Evolutionary conservation across 2,329 filamentous ascomycete species (phyloP), one percentile per base, ranked within the genome.

Genomic region (Pseudogymnoascus sp.): DNA sequence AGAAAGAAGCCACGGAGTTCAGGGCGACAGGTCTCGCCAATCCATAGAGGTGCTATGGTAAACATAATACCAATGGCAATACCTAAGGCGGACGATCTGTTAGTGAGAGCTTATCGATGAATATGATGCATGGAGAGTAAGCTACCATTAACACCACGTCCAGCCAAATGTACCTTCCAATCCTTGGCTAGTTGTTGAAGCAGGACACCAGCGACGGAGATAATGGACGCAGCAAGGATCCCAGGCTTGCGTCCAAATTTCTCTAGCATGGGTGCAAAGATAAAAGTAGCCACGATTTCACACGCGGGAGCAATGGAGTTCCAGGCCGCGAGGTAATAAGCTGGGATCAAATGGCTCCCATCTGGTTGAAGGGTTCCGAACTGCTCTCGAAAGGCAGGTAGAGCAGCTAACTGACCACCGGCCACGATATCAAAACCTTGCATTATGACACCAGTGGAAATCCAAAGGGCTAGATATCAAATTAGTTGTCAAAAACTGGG

Each of bases 1-100:
- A 76, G 74, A 62, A 72, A 76, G 61, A 76, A 73, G 3, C 75
- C 75, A 7, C 75, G 70, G 6, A 76, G 69, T 50, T 76, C 75
- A 0, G 74, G 74, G 0, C 74, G 69, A 40, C 68, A 71, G 6
- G 67, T 75, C 65, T 76, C 75, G 13, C 74, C 74, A 61, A 76
- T 76, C 73, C 73, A 76, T 11, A 76, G 64, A 1, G 75, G 75
- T 6, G 74, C 71, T 16, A 76, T 72, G 1, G 72, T 72, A 62
- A 74, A 75, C 66, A 75, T 72, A 1, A 75, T 73, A 7, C 75
- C 74, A 50, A 76, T 72, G 1, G 71, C 73, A 59, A 74, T 68
- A 6, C 67, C 68, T 69, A 38, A 26, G 16, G 14, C 11, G 26
- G 33, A 26, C 37, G 24, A 26, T 6, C 26, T 37, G 16, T 37